These are phyloP conservation scores for Penicillium coffeae DNA, from an alignment of 495 filamentous ascomycete genomes.

Conservation along the genomic window DNA sequence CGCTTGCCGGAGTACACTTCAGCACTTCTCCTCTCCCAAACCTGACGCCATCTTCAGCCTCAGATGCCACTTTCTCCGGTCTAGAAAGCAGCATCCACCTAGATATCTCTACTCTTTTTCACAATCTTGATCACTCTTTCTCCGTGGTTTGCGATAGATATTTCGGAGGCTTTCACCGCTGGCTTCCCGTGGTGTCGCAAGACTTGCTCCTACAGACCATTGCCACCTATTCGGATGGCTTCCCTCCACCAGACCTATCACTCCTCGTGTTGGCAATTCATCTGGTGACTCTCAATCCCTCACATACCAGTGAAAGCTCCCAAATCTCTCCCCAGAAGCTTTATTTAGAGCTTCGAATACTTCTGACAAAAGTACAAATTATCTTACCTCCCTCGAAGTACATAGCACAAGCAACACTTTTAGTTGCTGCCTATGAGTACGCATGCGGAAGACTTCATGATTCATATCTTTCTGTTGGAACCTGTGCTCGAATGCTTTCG, in stretches of 20 bases:
- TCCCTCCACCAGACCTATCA: conserved; percentile 15
- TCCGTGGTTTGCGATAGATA: conserved; percentile 1
- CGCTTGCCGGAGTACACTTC: no score
- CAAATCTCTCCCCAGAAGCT: background rate
- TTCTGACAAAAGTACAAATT: background rate
- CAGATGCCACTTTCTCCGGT: no score
- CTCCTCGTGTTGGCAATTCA: conserved; percentile 24
- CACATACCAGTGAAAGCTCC: background rate
- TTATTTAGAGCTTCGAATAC: background rate
- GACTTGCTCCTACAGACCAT: background rate
- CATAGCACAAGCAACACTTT: conserved; percentile 29
- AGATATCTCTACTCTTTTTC: conserved; percentile 15
- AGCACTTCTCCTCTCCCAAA: no score
- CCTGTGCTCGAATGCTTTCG: conserved; percentile 24
- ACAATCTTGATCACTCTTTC: conserved; percentile 15
- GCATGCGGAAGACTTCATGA: conserved; percentile 22
- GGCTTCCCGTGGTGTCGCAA: conserved; percentile 2
- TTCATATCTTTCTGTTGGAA: conserved; percentile 29
- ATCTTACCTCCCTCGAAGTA: background rate
- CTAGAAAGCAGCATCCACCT: background rate
- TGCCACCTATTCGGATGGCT: background rate
- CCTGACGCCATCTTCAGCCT: no score
- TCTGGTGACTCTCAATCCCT: conserved; percentile 14
- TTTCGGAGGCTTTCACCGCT: conserved; percentile 1
- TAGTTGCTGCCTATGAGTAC: conserved; percentile 27